Conservation (phyloP, 2,329 filamentous ascomycete species). For the Fusarium sambucinum region DNA sequence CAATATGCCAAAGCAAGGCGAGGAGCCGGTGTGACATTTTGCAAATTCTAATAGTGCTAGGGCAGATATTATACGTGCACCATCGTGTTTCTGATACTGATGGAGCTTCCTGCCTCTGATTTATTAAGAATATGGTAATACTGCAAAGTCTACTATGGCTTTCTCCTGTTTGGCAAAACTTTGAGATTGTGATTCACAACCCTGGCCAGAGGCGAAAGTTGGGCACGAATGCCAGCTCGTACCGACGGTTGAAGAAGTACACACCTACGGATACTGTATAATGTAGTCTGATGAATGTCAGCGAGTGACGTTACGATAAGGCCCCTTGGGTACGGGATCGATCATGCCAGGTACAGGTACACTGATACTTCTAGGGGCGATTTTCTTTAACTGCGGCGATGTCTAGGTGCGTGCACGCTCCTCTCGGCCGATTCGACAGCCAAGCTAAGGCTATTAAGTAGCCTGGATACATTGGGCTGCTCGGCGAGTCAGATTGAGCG, state of each 20-base stretch:
- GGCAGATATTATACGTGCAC: background rate
- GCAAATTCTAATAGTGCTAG: background rate
- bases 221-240: slow-evolving; percentile 36
- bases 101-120: background rate
- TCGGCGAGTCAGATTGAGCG: slow-evolving; percentile 47
- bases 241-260: slow-evolving; percentile 26
- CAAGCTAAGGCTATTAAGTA: slow-evolving; percentile 29
- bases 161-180: slow-evolving; percentile 18
- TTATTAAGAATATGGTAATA: background rate
- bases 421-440: slow-evolving; percentile 42
- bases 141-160: background rate
- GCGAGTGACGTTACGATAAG: slow-evolving; percentile 37
- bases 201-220: slow-evolving; percentile 38
- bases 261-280: background rate
- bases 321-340: slow-evolving; percentile 14
- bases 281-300: slow-evolving; percentile 8
- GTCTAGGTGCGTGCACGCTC: slow-evolving; percentile 23
- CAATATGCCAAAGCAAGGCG: slow-evolving; percentile 5
- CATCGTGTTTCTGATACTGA: background rate
- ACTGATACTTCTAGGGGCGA: slow-evolving; percentile 6
- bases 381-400: slow-evolving; percentile 15
- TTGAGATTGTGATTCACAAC: slow-evolving; percentile 15
- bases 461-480: slow-evolving; percentile 17
- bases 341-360: slow-evolving; percentile 22
- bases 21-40: slow-evolving; percentile 8